Percentiles rank a stretch among this genome's conserved stretches.
phyloP scores from a whole-genome alignment of 352 stramenopile genomes.

The Peronospora destructor region DNA sequence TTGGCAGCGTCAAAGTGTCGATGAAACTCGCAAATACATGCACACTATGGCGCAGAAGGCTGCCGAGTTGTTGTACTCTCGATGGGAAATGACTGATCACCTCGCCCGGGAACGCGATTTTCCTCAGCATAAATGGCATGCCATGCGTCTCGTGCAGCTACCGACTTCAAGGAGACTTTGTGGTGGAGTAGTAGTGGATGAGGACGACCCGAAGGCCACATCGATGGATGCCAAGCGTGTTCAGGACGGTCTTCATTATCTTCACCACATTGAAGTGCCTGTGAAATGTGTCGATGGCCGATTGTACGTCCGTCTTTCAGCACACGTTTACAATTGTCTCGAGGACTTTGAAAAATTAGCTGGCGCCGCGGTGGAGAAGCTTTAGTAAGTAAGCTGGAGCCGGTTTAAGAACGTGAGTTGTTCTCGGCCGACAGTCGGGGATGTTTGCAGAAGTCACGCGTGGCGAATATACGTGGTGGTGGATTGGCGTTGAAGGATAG shows the following conservation, averaged over 20 bases:
- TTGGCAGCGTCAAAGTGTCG: conserved; percentile 59
- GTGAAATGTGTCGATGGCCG: conserved; percentile 87
- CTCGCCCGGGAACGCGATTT: conserved; percentile 29
- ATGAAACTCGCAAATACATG: conserved; percentile 54
- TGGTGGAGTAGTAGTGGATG: conserved; percentile 21
- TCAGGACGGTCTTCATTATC: conserved; percentile 84
- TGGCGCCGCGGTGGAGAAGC: conserved; percentile 7
- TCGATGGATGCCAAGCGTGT: conserved; percentile 87
- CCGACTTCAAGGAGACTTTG: conserved; percentile 42
- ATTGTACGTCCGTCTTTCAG: conserved; percentile 88
- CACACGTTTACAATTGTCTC: conserved; percentile 89
- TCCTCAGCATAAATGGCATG: conserved; percentile 52
- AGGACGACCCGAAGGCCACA: conserved; percentile 33
- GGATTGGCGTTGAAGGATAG: conserved; percentile 8
- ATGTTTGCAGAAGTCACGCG: conserved; percentile 27
- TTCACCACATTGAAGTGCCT: conserved; percentile 85
- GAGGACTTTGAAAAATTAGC: conserved; percentile 79
- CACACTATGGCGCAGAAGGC: conserved; percentile 45
- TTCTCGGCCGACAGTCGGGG: not conserved
- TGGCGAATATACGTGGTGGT: conserved; percentile 6
- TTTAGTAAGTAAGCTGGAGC: conserved; percentile 1
- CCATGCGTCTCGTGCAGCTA: conserved; percentile 73
- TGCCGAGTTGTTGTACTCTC: conserved; percentile 53
- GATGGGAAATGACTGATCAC: conserved; percentile 46
- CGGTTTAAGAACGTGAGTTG: not conserved